Base-by-base conservation (phyloP, 106 monocot species). In the Phalaenopsis aphrodite region DNA sequence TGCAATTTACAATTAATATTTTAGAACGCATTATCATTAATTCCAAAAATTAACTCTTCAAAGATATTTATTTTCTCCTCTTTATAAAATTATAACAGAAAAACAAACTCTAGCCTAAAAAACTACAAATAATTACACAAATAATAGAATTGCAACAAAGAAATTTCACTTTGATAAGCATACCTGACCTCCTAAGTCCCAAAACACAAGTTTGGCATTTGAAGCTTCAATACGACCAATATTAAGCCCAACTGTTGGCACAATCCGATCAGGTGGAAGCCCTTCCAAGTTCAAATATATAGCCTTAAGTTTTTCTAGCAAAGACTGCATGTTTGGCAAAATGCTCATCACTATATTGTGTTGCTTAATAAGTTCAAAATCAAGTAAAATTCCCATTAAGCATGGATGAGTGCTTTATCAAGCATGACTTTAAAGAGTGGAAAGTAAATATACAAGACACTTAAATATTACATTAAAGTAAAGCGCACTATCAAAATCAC, bases 131-230 rank as follows among this genome's bases (percentile, higher is more conserved):
- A 58, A 58, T 3, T 19, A 19, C 61, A 21, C 4, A n/a, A 61
- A 61, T 61, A 61, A 61, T 61, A 61, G 21, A 69, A 41, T 39
- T 14, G 39, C 69, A 14, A 69, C 1, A 61, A 61, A 61, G 21
- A 61, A 69, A 69, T 15, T 38, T 19, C 8, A 69, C 39, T 39
- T 69, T 2, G 37, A 69, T 39, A 69, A 85, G 65, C 84, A 87
- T 82, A 98, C 97, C 97, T 98, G 97, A 75, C 97, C 97, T 84
- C 97, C 97, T 77, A 94, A 85, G 84, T 98, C 94, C 94, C 97
- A 98, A 84, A 94, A 92, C 30, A 98, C 92, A 89, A 98, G 88
- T 47, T 98, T 98, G 49, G 92, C 85, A 80, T 92, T 92, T 71
- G 90, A 80, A 56, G 83, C 90, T 86, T 98, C 97, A 85, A 94